Conservation (phyloP, 2,329 filamentous ascomycete genomes). For the Peltaster fructicola region DNA sequence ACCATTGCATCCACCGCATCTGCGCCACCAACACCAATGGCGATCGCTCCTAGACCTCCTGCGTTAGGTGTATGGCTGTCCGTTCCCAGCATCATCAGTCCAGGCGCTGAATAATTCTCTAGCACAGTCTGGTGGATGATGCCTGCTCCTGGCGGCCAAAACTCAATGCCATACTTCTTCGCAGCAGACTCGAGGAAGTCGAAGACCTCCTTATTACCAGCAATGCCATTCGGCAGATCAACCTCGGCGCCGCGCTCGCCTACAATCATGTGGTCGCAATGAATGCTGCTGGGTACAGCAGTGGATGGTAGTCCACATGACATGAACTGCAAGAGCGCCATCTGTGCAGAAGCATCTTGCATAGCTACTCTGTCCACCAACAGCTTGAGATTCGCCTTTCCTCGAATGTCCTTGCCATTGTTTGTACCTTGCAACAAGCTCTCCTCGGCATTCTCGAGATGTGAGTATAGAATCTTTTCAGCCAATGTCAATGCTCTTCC, state of each 20-base stretch:
- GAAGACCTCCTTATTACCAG: constrained; percentile 91
- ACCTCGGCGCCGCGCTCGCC: constrained; percentile 76
- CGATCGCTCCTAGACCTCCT: constrained; percentile 82
- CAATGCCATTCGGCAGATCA: constrained; percentile 70
- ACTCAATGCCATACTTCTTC: constrained; percentile 84
- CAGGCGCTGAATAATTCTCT: constrained; percentile 94
- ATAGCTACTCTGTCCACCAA: constrained; percentile 96
- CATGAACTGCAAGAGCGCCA: constrained; percentile 98
- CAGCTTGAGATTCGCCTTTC: constrained; percentile 83
- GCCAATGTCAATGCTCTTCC: constrained; percentile 58
- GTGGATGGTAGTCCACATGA: constrained; percentile 77
- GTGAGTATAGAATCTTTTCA: constrained; percentile 96
- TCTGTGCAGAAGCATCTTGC: constrained; percentile 97
- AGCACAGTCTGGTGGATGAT: constrained; percentile 97
- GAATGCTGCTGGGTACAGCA: constrained; percentile 88
- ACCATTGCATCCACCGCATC: constrained; percentile 95
- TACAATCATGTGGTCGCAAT: constrained; percentile 98
- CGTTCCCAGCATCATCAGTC: constrained; percentile 96
- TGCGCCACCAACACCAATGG: constrained; percentile 91
- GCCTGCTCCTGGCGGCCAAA: constrained; percentile 84
- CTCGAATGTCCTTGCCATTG: constrained; percentile 69
- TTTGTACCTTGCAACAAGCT: constrained; percentile 67
- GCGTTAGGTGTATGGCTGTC: constrained; percentile 96
- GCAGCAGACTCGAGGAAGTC: constrained; percentile 89
- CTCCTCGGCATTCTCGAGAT: constrained; percentile 78